These are phyloP conservation scores for Schizophyllum commune DNA, from an alignment of 1,284 basidiomycete genomes.

Conservation along the genomic window DNA sequence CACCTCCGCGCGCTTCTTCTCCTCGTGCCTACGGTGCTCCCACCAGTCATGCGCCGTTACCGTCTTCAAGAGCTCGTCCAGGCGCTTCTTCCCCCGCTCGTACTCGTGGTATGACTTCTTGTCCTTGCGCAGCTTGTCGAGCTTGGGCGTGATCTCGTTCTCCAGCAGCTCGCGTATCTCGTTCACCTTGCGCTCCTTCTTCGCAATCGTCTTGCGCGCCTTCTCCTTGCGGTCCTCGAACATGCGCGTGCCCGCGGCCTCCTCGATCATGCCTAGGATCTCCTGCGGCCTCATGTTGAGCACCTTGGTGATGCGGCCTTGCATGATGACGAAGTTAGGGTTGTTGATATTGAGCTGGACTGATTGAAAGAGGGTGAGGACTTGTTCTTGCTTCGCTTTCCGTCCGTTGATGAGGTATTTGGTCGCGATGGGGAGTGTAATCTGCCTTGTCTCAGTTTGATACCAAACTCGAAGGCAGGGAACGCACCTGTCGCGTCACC, in stretches of 20 bases:
- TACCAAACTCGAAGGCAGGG: conserved; percentile 1
- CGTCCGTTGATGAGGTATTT: conserved; percentile 98
- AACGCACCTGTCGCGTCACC: conserved; percentile 85
- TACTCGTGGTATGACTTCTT: conserved; percentile 88
- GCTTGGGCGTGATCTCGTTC: conserved; percentile 94
- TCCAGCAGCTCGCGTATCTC: conserved; percentile 77
- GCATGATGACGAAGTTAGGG: conserved; percentile 99
- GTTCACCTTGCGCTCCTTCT: conserved; percentile 95
- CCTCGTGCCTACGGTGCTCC: conserved; percentile 39
- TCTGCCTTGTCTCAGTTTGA: conserved; percentile 39
- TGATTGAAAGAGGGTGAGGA: conserved; percentile 94
- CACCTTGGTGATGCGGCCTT: conserved; percentile 91
- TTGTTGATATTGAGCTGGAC: conserved; percentile 99
- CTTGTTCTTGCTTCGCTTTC: conserved; percentile 81
- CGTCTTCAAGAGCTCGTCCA: conserved; percentile 83
- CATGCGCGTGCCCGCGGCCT: conserved; percentile 98
- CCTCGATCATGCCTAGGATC: conserved; percentile 98
- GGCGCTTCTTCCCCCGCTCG: conserved; percentile 84
- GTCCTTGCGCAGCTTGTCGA: conserved; percentile 86
- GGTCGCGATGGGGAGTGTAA: conserved; percentile 88
- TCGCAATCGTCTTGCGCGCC: conserved; percentile 93
- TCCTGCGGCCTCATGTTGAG: conserved; percentile 99
- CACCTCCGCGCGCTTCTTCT: conserved; percentile 48
- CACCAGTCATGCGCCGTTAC: conserved; percentile 91
- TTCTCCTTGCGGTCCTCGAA: conserved; percentile 99